These are phyloP conservation scores for Lasiodiplodia sp. DNA, from an alignment of 2,329 filamentous ascomycete genomes.

Conservation along the genomic window DNA sequence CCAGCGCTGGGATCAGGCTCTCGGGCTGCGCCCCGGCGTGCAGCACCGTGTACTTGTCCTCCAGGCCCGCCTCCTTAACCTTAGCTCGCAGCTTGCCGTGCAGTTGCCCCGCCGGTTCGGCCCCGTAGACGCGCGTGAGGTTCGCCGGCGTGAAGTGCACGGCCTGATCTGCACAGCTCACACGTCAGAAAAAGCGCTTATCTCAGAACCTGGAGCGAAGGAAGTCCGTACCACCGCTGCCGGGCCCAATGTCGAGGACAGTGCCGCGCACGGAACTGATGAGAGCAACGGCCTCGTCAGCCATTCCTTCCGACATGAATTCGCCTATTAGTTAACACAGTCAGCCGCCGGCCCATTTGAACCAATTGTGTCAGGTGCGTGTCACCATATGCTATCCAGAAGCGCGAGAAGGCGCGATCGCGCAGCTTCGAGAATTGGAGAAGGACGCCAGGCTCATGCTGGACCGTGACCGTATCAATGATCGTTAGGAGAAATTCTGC, in stretches of 20 bases:
- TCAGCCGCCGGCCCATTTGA: conserved; percentile 49
- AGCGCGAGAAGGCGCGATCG: conserved; percentile 43
- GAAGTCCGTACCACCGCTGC: conserved; percentile 49
- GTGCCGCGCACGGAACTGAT: conserved; percentile 41
- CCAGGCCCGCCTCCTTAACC: conserved; percentile 52
- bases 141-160: conserved; percentile 52
- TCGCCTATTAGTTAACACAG: conserved; percentile 35
- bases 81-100: conserved; percentile 54
- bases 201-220: not conserved
- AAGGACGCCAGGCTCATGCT: conserved; percentile 39
- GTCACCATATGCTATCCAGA: conserved; percentile 45
- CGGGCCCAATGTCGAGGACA: conserved; percentile 55
- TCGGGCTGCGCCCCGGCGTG: conserved; percentile 56
- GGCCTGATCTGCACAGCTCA: conserved; percentile 49
- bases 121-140: conserved; percentile 60
- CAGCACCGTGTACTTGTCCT: conserved; percentile 59
- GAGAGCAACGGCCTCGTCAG: conserved; percentile 40
- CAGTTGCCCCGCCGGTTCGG: conserved; percentile 60
- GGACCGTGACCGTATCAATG: conserved; percentile 41
- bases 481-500: conserved; percentile 47
- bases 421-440: conserved; percentile 42
- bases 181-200: not conserved
- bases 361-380: conserved; percentile 19
- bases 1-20: conserved; percentile 54
- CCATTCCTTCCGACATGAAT: conserved; percentile 47